phyloP scores from a whole-genome alignment of 257 asterid species.

The Primulina tabacum region DNA sequence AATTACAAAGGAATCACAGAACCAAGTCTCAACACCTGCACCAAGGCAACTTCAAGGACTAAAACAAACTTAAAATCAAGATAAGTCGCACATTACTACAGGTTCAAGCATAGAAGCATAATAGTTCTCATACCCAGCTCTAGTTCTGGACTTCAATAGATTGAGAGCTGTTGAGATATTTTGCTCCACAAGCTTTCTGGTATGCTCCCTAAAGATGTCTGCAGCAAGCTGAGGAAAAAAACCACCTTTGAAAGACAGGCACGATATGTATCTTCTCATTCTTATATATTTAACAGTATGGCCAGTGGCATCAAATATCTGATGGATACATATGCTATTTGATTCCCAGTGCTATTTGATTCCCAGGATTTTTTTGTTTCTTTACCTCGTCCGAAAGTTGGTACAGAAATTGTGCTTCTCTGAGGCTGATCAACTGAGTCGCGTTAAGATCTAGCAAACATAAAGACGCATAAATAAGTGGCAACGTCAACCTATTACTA shows the following conservation, averaged over 20 bases:
- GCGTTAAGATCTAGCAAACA: conserved; percentile 61
- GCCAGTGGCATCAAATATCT: conserved; percentile 11
- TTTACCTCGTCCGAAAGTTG: conserved; percentile 81
- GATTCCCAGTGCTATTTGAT: background rate
- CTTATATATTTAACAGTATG: conserved; percentile 6
- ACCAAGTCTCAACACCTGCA: conserved; percentile 16
- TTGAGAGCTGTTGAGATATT: conserved; percentile 65
- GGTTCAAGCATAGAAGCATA: conserved; percentile 16
- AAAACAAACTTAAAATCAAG: conserved; percentile 2
- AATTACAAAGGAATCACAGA: conserved; percentile 9
- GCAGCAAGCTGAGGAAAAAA: conserved; percentile 69
- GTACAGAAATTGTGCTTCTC: conserved; percentile 83
- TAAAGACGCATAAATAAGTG: conserved; percentile 26
- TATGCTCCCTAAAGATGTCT: conserved; percentile 85
- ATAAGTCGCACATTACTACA: conserved; percentile 13
- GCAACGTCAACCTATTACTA: conserved; percentile 19
- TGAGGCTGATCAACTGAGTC: conserved; percentile 66
- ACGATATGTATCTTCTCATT: conserved; percentile 16
- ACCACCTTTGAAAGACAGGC: conserved; percentile 9
- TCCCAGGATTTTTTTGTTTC: background rate
- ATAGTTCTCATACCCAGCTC: conserved; percentile 47
- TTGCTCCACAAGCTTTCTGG: conserved; percentile 81
- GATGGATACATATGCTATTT: background rate
- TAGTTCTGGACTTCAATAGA: conserved; percentile 73
- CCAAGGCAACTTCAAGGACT: background rate